Evolutionary conservation across 495 filamentous ascomycete genomes (phyloP), one percentile per base, ranked within the genome.

Genomic region (Neurospora pannonica): DNA sequence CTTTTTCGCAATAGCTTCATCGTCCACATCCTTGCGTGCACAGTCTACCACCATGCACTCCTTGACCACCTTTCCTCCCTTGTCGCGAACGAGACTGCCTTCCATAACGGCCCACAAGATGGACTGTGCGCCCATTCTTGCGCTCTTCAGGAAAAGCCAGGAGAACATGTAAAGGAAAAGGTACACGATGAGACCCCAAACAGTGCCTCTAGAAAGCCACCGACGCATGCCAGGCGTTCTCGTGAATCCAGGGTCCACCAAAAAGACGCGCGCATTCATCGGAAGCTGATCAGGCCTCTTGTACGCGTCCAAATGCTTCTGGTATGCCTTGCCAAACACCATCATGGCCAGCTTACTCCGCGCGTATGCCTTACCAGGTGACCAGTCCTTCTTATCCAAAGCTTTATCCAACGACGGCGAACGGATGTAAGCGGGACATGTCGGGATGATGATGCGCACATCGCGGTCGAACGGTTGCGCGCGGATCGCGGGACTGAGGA

Each of bases 391-490:
- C 75, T 86, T 80, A 28, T 81, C 81, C 71, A 87, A 38, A 21
- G 81, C 79, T 24, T 77, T 73, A 28, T 86, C 84, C 39, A 95
- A 82, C 31, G 90, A 86, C 5, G 88, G 88, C 0, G 91, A 92
- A 1, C 87, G 86, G 75, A 97, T 92, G 80, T 98, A 97, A 34
- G 91, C 89, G 5, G 93, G 89, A 80, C 97, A 99, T 0, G 93
- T 95, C 1, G 92, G 88, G 76, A 98, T 88, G 31, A 99, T 86
- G 42, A 99, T 88, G 37, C 96, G 87, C 21, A 98, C 93, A 80
- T 99, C 96, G 72, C 96, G 89, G 81, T 99, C 95, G 42, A 95
- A 88, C 0, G 95, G 97, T 81, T 99, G 96, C 17, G 91, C 94
- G 73, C 92, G 87, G 48, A 99, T 85, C 0, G 94, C 94, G 0